phyloP scores from a whole-genome alignment of 352 stramenopile genomes.

The Globisporangium carolinianum region DNA sequence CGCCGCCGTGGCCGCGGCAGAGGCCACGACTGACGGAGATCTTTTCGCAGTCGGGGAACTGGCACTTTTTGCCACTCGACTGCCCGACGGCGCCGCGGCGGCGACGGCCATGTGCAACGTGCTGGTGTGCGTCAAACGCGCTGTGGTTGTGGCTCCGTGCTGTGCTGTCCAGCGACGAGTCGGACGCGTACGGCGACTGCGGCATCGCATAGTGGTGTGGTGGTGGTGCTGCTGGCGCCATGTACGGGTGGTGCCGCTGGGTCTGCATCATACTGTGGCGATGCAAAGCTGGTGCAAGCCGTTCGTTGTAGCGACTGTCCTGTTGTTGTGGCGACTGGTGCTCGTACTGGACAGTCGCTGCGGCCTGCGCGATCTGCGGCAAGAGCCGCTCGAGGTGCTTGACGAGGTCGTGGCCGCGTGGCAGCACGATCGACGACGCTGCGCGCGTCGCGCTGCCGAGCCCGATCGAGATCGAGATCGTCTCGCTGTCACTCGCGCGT shows the following conservation, averaged over 20 bases:
- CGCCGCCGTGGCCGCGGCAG: conserved; percentile 54
- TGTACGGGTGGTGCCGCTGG: conserved; percentile 4
- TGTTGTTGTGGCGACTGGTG: conserved; percentile 9
- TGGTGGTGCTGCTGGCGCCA: too few relatives aligned
- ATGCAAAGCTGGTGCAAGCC: conserved; percentile 4
- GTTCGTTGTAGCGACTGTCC: conserved; percentile 13
- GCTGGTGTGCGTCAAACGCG: not conserved
- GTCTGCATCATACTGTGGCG: not conserved
- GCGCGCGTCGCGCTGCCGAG: conserved; percentile 20
- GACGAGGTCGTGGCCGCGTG: conserved; percentile 39
- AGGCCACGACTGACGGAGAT: conserved; percentile 52
- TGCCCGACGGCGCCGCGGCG: conserved; percentile 22
- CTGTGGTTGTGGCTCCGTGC: too few relatives aligned
- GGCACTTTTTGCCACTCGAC: conserved; percentile 50
- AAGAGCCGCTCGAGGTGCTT: conserved; percentile 41
- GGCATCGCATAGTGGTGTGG: conserved; percentile 1
- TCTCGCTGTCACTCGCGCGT: conserved; percentile 14
- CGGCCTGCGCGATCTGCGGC: conserved; percentile 14
- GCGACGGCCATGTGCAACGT: conserved; percentile 12
- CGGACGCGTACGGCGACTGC: conserved; percentile 24
- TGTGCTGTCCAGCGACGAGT: conserved; percentile 14
- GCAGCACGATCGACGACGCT: conserved; percentile 40
- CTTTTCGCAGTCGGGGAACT: conserved; percentile 43
- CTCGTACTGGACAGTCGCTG: conserved; percentile 2
- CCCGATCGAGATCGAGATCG: conserved; percentile 47